A percentile compares a stretch with the other conserved stretches of the same genome.
phyloP scores from a whole-genome alignment of 1,139 yeast genomes.

The Hemisphaericaspora xylofermentans region DNA sequence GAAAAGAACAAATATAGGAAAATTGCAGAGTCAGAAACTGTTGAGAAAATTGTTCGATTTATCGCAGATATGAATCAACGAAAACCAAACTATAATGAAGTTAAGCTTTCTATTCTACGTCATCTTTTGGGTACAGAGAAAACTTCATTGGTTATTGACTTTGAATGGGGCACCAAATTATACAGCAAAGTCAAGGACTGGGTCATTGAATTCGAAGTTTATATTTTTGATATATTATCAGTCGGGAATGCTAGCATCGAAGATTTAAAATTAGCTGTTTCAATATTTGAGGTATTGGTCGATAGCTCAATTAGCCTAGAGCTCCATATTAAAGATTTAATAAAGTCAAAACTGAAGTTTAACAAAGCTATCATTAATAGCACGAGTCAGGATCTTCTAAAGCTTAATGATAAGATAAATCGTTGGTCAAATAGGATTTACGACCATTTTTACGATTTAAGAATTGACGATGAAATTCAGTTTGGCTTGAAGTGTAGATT shows the following conservation, averaged over 20 bases:
- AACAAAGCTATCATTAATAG: conserved; percentile 22
- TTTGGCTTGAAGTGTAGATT: conserved; percentile 20
- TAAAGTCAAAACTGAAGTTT: conserved; percentile 19
- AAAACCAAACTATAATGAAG: conserved; percentile 44
- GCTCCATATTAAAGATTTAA: conserved; percentile 25
- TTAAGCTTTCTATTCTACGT: conserved; percentile 45
- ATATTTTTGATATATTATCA: conserved; percentile 8
- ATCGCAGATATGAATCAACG: conserved; percentile 23
- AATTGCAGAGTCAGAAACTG: conserved; percentile 15
- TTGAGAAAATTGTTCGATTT: conserved; percentile 20
- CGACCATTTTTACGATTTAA: conserved; percentile 5
- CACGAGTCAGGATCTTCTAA: conserved; percentile 37
- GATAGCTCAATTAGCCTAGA: conserved; percentile 45
- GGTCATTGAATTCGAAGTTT: conserved; percentile 33
- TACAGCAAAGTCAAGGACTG: conserved; percentile 29
- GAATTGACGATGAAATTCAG: neutral
- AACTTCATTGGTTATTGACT: conserved; percentile 22
- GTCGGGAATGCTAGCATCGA: neutral
- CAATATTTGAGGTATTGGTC: conserved; percentile 56
- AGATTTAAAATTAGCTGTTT: conserved; percentile 16
- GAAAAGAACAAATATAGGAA: conserved; percentile 9
- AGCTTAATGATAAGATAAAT: conserved; percentile 34
- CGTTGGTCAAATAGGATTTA: conserved; percentile 36
- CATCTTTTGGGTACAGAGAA: conserved; percentile 26
- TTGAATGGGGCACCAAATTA: conserved; percentile 28